Evolutionary conservation across 306 rosid species (phyloP), one percentile per base, ranked within the genome.

Genomic region (Dalbergia cultrata): DNA sequence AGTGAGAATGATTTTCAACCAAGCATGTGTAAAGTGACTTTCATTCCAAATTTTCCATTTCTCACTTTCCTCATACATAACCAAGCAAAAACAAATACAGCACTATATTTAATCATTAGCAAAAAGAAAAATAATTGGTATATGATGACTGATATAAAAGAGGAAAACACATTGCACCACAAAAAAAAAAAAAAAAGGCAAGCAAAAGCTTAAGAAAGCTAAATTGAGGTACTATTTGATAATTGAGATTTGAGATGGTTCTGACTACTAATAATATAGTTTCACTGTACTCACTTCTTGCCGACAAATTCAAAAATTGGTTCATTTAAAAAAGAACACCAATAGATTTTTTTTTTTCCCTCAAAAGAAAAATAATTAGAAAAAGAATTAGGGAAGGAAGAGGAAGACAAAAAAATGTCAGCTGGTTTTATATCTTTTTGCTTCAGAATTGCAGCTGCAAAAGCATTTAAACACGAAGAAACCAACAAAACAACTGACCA

Each of bases 51-150:
- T 12, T 80, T 72, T 43, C 60, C 79, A 26, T 13, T 74, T 64
- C 60, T 26, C 50, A 12, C 49, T 16, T 73, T 34, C 67, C 67
- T 45, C 35, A 13, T 22, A 49, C 67, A 61, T 11, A 54, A 18
- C 74, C 57, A 64, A 64, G 68, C 41, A 80, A 54, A 43, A 72
- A n/a, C 67, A 80, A 17, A 65, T 65, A 65, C 18, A 74, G 31
- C 19, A 66, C 49, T 66, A 19, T 10, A 73, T 60, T 13, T 43
- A 66, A 10, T 72, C 69, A 9, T 8, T 13, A 17, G 16, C 18
- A 0, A 34, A 21, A 37, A 13, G 45, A 8, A 6, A 60, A 22
- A 41, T 22, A 33, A 68, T 12, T 70, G 41, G 41, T 35, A 65
- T 12, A 67, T 64, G 72, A 66, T 66, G 18, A 26, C 53, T 18